Evolutionary conservation across 202 grass and related monocot genomes (phyloP).

Genomic region (Panicum hallii): DNA sequence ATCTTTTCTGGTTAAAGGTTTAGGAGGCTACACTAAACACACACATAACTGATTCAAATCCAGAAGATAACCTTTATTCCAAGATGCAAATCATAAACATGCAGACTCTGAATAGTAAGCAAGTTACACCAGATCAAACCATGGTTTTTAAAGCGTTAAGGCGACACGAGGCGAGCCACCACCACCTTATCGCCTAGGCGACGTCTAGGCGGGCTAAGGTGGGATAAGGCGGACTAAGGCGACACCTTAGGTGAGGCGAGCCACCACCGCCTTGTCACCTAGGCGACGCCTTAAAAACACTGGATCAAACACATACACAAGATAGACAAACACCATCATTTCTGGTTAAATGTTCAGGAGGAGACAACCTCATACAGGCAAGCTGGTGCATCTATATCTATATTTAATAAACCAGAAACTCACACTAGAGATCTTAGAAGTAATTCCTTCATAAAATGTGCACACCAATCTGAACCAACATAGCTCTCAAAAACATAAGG

Average conservation of each 20-base stretch:
- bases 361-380: background rate
- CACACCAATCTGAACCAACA: background rate
- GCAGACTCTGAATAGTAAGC: background rate
- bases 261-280: no score
- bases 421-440: background rate
- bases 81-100: no score
- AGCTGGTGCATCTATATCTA: background rate
- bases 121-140: background rate
- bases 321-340: background rate
- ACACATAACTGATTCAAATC: no score
- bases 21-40: background rate
- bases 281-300: no score
- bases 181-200: no score
- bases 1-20: background rate
- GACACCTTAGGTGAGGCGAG: no score
- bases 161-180: no score
- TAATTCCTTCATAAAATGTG: background rate
- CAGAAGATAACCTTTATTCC: no score
- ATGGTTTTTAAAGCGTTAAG: no score
- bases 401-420: conserved; percentile 14
- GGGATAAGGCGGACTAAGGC: no score
- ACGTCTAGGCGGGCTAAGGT: no score
- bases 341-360: background rate
- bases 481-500: background rate
- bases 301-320: background rate